Percentiles rank a stretch among this genome's conserved stretches.
phyloP scores from a whole-genome alignment of 129 eudicot genomes.

The Pseudognaphalium luteoalbum region DNA sequence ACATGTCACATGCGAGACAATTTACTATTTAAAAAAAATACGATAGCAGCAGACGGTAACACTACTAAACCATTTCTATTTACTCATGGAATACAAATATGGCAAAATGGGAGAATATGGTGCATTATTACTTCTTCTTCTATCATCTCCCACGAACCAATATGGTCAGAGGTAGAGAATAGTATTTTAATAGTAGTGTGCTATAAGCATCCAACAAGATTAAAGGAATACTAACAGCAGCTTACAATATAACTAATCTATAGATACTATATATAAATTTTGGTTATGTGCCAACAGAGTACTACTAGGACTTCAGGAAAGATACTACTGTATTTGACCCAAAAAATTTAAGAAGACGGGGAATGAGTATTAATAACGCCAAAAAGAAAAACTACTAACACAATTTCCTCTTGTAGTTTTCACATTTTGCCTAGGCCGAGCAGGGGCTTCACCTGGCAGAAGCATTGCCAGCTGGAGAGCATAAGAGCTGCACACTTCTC shows the following conservation, averaged over 20 bases:
- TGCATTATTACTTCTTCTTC: neutral
- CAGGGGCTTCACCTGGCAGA: slow-evolving; percentile 16
- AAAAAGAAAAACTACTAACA: neutral
- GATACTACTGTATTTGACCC: neutral
- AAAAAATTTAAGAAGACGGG: neutral
- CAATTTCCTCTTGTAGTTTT: neutral
- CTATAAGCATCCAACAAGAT: neutral
- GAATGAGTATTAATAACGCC: slow-evolving; percentile 6
- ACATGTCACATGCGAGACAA: neutral
- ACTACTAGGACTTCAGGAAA: slow-evolving; percentile 4
- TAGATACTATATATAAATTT: neutral
- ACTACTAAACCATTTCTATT: neutral
- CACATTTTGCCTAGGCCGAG: slow-evolving; percentile 10
- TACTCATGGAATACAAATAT: neutral
- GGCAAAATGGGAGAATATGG: neutral
- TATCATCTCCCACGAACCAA: slow-evolving; percentile 14
- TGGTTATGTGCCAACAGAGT: neutral
- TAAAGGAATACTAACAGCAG: slow-evolving; percentile 10
- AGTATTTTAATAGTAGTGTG: neutral
- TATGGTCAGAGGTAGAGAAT: slow-evolving; percentile 5
- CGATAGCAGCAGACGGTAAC: neutral
- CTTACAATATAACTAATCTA: neutral
- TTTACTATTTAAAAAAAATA: too few species aligned
- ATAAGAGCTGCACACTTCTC: slow-evolving; percentile 4
- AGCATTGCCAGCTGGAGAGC: slow-evolving; percentile 19